Evolutionary conservation across 768 basidiomycete species (phyloP).

Genomic region (Phlebiopsis gigantea): DNA sequence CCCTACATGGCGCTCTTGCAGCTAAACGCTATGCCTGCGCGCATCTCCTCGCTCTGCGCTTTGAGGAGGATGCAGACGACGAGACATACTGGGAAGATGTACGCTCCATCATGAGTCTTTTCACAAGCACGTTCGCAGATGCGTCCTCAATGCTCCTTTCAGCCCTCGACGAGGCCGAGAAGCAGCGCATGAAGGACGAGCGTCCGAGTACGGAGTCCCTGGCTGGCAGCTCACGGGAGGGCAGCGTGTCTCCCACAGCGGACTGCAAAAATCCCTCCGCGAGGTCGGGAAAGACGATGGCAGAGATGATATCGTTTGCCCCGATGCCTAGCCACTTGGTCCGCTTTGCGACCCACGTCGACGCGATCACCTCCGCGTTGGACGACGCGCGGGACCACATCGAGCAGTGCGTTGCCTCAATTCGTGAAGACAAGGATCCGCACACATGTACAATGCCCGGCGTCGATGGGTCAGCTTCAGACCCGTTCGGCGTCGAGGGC

Average conservation of each 20-base stretch:
- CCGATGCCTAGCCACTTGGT: slow-evolving; percentile 67
- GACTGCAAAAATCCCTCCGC: neutral
- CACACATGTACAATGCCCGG: neutral
- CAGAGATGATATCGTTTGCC: slow-evolving; percentile 50
- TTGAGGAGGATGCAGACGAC: slow-evolving; percentile 53
- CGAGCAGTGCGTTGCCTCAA: slow-evolving; percentile 51
- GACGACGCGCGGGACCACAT: slow-evolving; percentile 68
- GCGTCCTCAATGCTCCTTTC: slow-evolving; percentile 56
- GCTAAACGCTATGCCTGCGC: slow-evolving; percentile 76
- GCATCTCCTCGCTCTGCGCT: slow-evolving; percentile 75
- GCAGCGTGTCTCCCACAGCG: slow-evolving; percentile 11
- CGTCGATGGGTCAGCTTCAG: neutral
- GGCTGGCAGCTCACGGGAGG: slow-evolving; percentile 9
- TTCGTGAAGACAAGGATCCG: slow-evolving; percentile 35
- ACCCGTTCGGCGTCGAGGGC: neutral
- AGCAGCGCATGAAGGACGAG: slow-evolving; percentile 44
- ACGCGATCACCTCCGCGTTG: slow-evolving; percentile 61
- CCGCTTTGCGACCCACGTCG: slow-evolving; percentile 69
- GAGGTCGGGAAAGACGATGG: slow-evolving; percentile 12
- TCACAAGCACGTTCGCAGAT: slow-evolving; percentile 65
- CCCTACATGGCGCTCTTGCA: slow-evolving; percentile 61
- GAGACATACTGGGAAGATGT: slow-evolving; percentile 85
- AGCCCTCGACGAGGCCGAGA: slow-evolving; percentile 58
- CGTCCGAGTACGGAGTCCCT: slow-evolving; percentile 33
- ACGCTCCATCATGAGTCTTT: slow-evolving; percentile 62